Base-by-base conservation (phyloP, 176 grass and related monocot species). In the Eremochloa ophiuroides region DNA sequence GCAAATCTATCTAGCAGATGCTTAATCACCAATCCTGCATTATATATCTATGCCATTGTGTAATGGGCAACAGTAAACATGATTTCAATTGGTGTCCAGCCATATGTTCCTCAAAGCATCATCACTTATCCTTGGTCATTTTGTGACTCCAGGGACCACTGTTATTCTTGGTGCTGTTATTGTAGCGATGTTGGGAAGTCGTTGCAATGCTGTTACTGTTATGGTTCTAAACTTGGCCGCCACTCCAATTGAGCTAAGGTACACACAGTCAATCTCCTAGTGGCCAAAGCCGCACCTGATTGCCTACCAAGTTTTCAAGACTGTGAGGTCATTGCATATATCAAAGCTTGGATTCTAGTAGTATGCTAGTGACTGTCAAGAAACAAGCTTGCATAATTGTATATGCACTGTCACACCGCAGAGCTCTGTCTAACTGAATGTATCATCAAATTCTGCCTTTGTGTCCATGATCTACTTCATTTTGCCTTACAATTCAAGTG, bases 191-290 rank as follows among this genome's bases (percentile, higher is more conserved):
- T 65, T 95, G 48, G 84, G 96, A 76, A 61, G 80, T 56, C 86
- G 63, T 11, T 99, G 96, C 88, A 92, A 99, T 85, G 84, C 87
- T 64, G 88, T 88, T 27, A 95, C 83, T 38, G 72, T 94, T 58
- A 91, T 95, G 86, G 88, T 98, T 84, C 81, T 91, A 6, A 98
- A 98, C 67, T 88, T 98, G 27, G 84, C 82, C 1, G 96, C 89
- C 17, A 98, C 96, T 77, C 96, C 96, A 44, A 73, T 98, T 80
- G 96, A 98, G 78, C 86, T 98, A 81, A 98, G 92, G 93, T 98
- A 74, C 87, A 48, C 39, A 62, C 6, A 15, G 4, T 39, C 18
- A 31, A 9, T 61, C 20, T 76, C 43, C 33, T 80, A 13, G 7
- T 76, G 60, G 27, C 60, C 27, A 62, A 16, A 29, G 9, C 55